Conservation (phyloP, 768 basidiomycete species). For the Mycena olivaceomarginata region DNA sequence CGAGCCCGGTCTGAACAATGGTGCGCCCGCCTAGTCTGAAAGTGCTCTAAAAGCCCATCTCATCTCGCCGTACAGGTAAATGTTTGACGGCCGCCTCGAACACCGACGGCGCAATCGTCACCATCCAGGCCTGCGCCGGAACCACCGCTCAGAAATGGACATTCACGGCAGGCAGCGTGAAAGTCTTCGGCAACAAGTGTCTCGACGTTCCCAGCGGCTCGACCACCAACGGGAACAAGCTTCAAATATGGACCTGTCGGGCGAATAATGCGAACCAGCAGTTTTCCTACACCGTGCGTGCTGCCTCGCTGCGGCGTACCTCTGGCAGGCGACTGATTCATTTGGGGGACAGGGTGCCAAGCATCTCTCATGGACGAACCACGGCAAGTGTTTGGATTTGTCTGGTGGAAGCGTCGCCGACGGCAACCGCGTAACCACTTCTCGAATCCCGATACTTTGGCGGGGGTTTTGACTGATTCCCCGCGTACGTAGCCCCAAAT, state of each 20-base stretch:
- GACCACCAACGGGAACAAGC: conserved; percentile 63
- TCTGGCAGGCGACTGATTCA: not conserved
- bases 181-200: conserved; percentile 67
- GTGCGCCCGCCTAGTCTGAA: conserved; percentile 49
- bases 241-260: conserved; percentile 72
- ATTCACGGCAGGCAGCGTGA: conserved; percentile 64
- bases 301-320: not conserved
- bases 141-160: conserved; percentile 69
- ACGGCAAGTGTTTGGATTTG: conserved; percentile 71
- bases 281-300: conserved; percentile 64
- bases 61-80: conserved; percentile 57
- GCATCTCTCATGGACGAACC: conserved; percentile 67
- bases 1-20: conserved; percentile 63
- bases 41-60: not conserved
- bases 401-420: conserved; percentile 57
- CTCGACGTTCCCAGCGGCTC: conserved; percentile 66
- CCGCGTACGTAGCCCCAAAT: no score
- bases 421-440: no score
- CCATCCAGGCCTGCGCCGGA: conserved; percentile 67
- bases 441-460: no score
- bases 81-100: conserved; percentile 74
- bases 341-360: conserved; percentile 52
- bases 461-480: no score
- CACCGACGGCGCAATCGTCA: conserved; percentile 67
- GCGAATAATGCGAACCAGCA: conserved; percentile 63